Evolutionary conservation across 2,329 filamentous ascomycete genomes (phyloP), one percentile per base, ranked within the genome.

Genomic region (Colletotrichum lini): DNA sequence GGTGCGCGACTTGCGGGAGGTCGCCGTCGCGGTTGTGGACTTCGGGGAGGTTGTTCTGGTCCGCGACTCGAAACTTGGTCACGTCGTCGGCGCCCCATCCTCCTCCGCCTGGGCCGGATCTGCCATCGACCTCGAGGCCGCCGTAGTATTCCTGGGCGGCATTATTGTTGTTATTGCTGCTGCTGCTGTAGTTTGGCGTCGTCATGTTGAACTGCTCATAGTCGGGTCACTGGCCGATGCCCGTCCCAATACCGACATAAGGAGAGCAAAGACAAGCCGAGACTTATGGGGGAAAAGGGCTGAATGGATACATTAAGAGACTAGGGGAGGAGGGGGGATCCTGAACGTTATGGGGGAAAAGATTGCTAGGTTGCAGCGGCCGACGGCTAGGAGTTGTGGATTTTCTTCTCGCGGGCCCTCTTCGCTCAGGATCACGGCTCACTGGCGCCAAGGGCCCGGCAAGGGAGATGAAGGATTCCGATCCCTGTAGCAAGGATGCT

Each of bases 41-140:
- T 42, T 71, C 64, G 16, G 65, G 68, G 44, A 53, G 9, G 40
- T 53, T 57, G 58, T 67, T 62, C 49, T 70, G 59, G 49, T 65
- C 49, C n/a, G 54, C n/a, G 5, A 52, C 53, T 4, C 70, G 70
- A 35, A 57, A 57, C 26, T 72, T 59, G 21, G 44, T 38, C 1
- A 42, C 23, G 40, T 65, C 54, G 1, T 61, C 59, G 16, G 49
- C 47, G 49, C 54, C 57, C 57, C 54, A 61, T 52, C 45, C 53
- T 18, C 56, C 65, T 18, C 40, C 54, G 26, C 30, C 30, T 9
- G 23, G 53, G 30, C 65, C 40, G 35, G 52, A 15, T 21, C 70
- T 67, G 4, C 53, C 64, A 16, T 72, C 70, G 16, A 70, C 66
- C 65, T 70, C 70, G 26, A 65, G 60, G 23, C 67, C 65, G 42